A percentile compares a stretch with the other conserved stretches of the same genome.
Conservation (phyloP, 2,329 filamentous ascomycete species). For the Sphaerulina populicola region DNA sequence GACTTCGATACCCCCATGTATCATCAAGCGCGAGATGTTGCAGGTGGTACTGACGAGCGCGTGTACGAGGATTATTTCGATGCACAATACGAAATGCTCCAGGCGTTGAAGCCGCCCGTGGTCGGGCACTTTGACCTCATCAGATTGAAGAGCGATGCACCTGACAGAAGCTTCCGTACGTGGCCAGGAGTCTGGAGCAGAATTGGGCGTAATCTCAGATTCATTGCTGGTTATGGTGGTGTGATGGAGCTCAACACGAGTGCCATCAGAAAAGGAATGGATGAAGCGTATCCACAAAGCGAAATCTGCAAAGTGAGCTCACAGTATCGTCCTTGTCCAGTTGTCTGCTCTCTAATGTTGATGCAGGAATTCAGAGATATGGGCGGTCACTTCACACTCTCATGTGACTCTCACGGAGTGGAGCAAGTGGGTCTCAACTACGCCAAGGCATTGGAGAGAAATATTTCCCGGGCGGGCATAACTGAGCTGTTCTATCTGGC, state of each 20-base stretch:
- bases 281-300: constrained; percentile 77
- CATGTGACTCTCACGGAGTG: constrained; percentile 87
- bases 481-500: constrained; percentile 44
- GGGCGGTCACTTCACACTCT: constrained; percentile 78
- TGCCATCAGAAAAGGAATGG: constrained; percentile 78
- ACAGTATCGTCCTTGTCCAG: neutral
- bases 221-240: constrained; percentile 64
- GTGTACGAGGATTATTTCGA: constrained; percentile 84
- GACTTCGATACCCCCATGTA: constrained; percentile 72
- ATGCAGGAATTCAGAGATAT: constrained; percentile 59
- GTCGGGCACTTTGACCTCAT: constrained; percentile 95
- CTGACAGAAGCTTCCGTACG: constrained; percentile 45
- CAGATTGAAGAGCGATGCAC: constrained; percentile 64
- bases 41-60: constrained; percentile 58
- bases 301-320: constrained; percentile 62
- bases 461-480: constrained; percentile 59
- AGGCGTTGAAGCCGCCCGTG: constrained; percentile 60
- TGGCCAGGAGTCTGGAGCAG: constrained; percentile 59
- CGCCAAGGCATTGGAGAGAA: constrained; percentile 31
- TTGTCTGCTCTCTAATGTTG: neutral
- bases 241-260: constrained; percentile 85
- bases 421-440: constrained; percentile 86
- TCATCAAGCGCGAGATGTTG: constrained; percentile 48
- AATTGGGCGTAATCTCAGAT: constrained; percentile 64
- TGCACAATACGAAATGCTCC: constrained; percentile 72